Percentiles rank a stretch among this genome's conserved stretches.
Conservation (phyloP, 192 early-diverging fungal species). For the Rhizoclosmatium sp. region DNA sequence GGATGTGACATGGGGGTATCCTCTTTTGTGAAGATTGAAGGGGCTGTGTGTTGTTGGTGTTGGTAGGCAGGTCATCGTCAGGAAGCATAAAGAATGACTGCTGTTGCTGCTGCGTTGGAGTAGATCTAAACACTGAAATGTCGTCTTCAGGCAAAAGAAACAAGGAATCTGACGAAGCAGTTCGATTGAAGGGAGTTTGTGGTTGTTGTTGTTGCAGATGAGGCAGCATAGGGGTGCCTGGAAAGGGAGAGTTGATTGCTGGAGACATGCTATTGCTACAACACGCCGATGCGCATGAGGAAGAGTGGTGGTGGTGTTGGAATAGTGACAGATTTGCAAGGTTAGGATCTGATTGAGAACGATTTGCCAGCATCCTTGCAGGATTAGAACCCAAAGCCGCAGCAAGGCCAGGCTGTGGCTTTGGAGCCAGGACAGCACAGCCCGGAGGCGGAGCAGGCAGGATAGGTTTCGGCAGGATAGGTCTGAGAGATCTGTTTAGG, state of each 20-base stretch:
- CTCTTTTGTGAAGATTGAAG: not conserved
- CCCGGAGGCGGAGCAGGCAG: not conserved
- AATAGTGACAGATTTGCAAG: not conserved
- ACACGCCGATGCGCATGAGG: not conserved
- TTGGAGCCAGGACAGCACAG: not conserved
- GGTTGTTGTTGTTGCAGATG: no score
- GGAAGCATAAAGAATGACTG: not conserved
- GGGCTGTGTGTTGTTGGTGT: not conserved
- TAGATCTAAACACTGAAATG: no score
- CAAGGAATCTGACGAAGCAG: no score
- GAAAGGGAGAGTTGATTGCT: no score
- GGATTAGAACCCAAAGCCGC: not conserved
- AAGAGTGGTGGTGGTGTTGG: not conserved
- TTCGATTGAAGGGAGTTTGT: no score
- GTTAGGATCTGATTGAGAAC: not conserved
- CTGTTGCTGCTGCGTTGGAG: not conserved
- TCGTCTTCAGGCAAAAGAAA: no score
- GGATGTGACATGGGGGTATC: conserved; percentile 16
- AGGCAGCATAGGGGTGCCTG: no score
- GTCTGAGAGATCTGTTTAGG: not conserved
- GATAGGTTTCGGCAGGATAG: not conserved
- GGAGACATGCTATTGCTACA: no score
- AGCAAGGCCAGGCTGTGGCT: not conserved
- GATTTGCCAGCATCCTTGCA: not conserved
- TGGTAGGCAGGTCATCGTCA: not conserved